Evolutionary conservation across 1,284 basidiomycete genomes (phyloP), one percentile per base, ranked within the genome.

Genomic region (Kwoniella shivajii): DNA sequence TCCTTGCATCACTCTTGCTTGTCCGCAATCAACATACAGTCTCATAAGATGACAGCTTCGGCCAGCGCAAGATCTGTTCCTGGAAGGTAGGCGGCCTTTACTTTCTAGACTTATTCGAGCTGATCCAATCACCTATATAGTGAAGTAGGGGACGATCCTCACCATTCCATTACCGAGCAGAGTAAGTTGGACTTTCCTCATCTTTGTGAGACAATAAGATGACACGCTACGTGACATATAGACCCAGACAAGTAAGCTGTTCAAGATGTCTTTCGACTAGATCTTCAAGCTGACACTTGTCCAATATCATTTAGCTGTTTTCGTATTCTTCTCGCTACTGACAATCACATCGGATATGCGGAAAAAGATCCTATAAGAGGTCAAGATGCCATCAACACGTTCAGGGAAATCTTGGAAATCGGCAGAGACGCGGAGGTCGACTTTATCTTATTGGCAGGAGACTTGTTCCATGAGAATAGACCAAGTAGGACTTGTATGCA

Each of bases 401-500:
- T 99, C 78, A 84, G 84, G 62, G 96, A 99, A 80, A 91, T 99
- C 43, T 80, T 99, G 6, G 86, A 96, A 72, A 80, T 98, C 4
- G 95, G 93, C 0, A 84, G 88, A 14, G 91, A 93, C 61, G 81
- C 92, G 62, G 87, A 96, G 64, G 93, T 95, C 49, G 93, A 97
- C 78, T 91, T 96, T 71, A 84, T 99, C 54, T 84, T 99, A 2
- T 85, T 98, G 1, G 94, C 89, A 13, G 95, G 96, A 10, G 96
- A 99, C 76, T 81, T 99, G 6, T 99, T 99, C 72, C 96, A 99
- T 75, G 96, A 99, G 71, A 99, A 99, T 76, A 85, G 92, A 61
- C 96, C 96, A 0, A 92, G 91, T 29, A 80, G 94, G 65, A 89
- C 92, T 39, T 90, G 89, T 60, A 78, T 99, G 54, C 95, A 91